Evolutionary conservation across 1,139 yeast species (phyloP), one percentile per base, ranked within the genome.

Genomic region (Candida mesenterica): DNA sequence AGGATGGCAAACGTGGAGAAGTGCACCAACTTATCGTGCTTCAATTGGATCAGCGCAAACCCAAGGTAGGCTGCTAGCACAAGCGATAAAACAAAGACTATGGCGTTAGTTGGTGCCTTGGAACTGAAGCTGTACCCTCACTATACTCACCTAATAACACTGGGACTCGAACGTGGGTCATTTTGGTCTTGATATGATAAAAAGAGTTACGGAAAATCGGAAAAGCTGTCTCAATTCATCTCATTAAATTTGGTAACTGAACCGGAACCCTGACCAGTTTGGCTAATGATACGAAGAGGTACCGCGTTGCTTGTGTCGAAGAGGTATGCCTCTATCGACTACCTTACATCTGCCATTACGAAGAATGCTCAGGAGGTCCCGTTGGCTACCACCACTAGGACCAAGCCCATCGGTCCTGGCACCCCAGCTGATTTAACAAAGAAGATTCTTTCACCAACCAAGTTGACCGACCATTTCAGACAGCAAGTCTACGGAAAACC

Each of bases 1-100:
- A 79, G 57, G 4, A 75, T 40, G 39, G 70, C 61, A 50, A 80
- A 79, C 17, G 76, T 68, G 14, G 53, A 33, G 37, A 72, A 72
- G 46, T 79, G 86, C 16, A 76, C 51, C 5, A 64, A 44, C 54
- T 79, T 79, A 55, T 79, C 86, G 50, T 76, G 67, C n/a, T 46
- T 44, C 25, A 77, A 46, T 17, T 60, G 61, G 19, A 74, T 45
- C 63, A 63, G 67, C 28, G 79, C 72, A 45, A 79, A 72, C 10
- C 85, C 86, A 24, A 79, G 52, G 41, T 68, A 69, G 5, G 60
- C 69, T 6, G 74, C 73, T 3, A 44, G 45, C 40, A 46, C 30
- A 8, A 62, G 42, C 4, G 51, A 39, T 1, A 42, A 8, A 4
- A 44, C 32, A 17, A 62, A 55, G 3, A 46, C 50, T 30, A 51